Evolutionary conservation across 441 rosid species (phyloP), one percentile per base, ranked within the genome.

Genomic region (Gossypium lobatum): DNA sequence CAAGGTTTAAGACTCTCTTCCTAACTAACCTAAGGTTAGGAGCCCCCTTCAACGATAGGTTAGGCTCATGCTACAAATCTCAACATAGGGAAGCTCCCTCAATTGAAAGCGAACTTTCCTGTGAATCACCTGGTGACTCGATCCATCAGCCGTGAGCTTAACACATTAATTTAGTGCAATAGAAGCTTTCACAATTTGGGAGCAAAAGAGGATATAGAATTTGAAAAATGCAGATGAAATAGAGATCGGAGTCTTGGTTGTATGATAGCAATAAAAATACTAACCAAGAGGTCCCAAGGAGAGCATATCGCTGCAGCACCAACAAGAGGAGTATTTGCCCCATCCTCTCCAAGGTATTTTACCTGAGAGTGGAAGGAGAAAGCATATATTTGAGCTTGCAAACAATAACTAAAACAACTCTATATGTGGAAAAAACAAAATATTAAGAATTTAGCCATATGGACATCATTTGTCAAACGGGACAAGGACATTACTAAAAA

Each of bases 241-340:
- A 54, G 16, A 31, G 37, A 45, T 26, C 26, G 14, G 8, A 39
- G 62, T 23, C 16, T 18, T 42, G 55, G 66, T 60, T 72, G 54
- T 4, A 9, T 16, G 55, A 9, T 6, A 16, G 64, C 20, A 55
- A 72, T 3, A 55, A 65, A 37, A 26, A 39, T 25, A 76, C 92
- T 79, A 78, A 93, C 98, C 96, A 91, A 80, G 68, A 90, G 93
- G 86, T 91, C 98, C 97, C 97, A 91, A 18, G 98, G 97, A 81
- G 83, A 87, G 85, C 96, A 89, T 68, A 93, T 75, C 77, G 98
- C 93, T 10, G 80, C 93, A 63, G 92, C 97, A 39, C 96, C 95
- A 45, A 86, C 85, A 72, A 91, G 64, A 31, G 93, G 92, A 77
- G 86, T 85, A 74, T 77, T 80, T 73, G 78, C 86, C 54, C 89